These are phyloP conservation scores for Coffea canephora DNA, from an alignment of 257 asterid genomes.

Conservation along the genomic window DNA sequence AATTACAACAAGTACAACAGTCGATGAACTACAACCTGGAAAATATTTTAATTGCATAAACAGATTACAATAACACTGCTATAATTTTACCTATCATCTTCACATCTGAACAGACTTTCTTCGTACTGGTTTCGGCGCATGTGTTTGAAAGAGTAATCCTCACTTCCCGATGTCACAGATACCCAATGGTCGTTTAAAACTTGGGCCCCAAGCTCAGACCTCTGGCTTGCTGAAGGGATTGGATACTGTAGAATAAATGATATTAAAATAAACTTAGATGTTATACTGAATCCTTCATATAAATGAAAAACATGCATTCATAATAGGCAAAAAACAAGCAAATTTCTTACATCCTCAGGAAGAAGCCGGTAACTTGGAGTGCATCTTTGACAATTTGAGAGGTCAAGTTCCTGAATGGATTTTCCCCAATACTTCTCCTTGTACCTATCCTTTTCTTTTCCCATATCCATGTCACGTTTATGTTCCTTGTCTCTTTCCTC, in stretches of 20 bases:
- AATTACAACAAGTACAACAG: not conserved
- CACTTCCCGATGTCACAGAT: constrained; percentile 99
- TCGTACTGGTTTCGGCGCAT: constrained; percentile 97
- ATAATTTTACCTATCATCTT: constrained; percentile 79
- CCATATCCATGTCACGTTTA: constrained; percentile 79
- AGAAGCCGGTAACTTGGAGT: constrained; percentile 96
- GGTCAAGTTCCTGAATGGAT: constrained; percentile 97
- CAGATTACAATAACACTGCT: not conserved
- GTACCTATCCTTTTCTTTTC: constrained; percentile 75
- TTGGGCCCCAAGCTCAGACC: constrained; percentile 84
- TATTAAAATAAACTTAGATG: not conserved
- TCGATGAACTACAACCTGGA: not conserved
- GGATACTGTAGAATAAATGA: constrained; percentile 69
- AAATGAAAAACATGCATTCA: not conserved
- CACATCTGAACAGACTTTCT: constrained; percentile 96
- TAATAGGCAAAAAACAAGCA: not conserved
- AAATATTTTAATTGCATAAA: not conserved
- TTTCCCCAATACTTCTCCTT: constrained; percentile 84
- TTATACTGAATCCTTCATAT: not conserved
- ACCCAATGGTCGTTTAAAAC: constrained; percentile 94
- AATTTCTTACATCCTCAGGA: constrained; percentile 84
- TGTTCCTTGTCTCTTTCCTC: constrained; percentile 81
- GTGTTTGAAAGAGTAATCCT: constrained; percentile 96
- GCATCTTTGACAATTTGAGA: constrained; percentile 75
- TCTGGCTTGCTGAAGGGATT: constrained; percentile 80